phyloP scores from a whole-genome alignment of 306 rosid species.

The Ammopiptanthus mongolicus region DNA sequence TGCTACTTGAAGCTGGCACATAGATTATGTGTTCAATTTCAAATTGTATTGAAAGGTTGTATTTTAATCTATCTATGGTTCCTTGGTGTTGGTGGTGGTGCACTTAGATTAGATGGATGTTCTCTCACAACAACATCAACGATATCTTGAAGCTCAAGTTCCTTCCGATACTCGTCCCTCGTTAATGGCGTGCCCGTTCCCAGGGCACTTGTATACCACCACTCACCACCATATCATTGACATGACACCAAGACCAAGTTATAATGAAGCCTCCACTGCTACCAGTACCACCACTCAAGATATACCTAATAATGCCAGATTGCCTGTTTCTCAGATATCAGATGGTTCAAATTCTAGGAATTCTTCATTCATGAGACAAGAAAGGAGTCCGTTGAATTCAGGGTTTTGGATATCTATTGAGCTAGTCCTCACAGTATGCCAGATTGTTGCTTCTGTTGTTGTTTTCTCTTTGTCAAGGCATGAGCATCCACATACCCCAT shows the following conservation, averaged over 20 bases:
- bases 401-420: conserved; percentile 92
- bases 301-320: conserved; percentile 30
- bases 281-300: conserved; percentile 32
- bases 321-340: conserved; percentile 23
- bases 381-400: conserved; percentile 86
- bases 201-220: conserved; percentile 19
- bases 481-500: conserved; percentile 75
- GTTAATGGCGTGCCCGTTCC: conserved; percentile 54
- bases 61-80: conserved; percentile 20
- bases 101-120: conserved; percentile 48
- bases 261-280: conserved; percentile 28
- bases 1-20: not conserved
- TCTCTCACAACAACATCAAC: conserved; percentile 42
- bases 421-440: conserved; percentile 69
- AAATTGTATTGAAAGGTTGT: not conserved
- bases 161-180: conserved; percentile 40
- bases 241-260: conserved; percentile 31
- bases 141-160: conserved; percentile 41
- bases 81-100: conserved; percentile 24
- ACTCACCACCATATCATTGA: conserved; percentile 56
- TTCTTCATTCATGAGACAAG: conserved; percentile 44
- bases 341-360: conserved; percentile 46
- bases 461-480: conserved; percentile 76
- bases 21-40: not conserved
- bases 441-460: conserved; percentile 73